Evolutionary conservation across 176 grass and related monocot genomes (phyloP), one percentile per base, ranked within the genome.

Genomic region (Musa itinerans): DNA sequence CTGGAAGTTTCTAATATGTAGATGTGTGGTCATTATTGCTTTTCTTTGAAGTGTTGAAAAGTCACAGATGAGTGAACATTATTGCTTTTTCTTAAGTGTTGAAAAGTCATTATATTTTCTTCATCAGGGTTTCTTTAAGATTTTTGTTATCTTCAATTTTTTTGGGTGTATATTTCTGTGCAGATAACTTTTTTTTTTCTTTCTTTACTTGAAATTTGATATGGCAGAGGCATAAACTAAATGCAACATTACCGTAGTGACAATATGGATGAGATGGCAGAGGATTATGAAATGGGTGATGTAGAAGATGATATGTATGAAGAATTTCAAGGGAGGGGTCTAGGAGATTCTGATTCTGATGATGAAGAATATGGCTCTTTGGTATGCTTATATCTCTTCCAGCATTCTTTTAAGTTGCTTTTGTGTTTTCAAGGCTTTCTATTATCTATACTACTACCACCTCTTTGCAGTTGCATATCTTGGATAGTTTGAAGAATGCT

Each of bases 201-300:
- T 43, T 0, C 34, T 43, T 62, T 62, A 62, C 20, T 15, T 8
- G 20, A n/a, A 62, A 62, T 62, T 19, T 15, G 15, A n/a, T 62
- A n/a, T 72, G 69, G 15, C 72, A 74, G 75, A 22, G 53, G 16
- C 19, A 65, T 74, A 57, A 55, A 48, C 66, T 26, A 69, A 56
- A 92, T 96, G 93, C 88, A 79, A 12, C 75, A 84, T 8, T 83
- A 96, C 78, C 83, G 81, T n/a, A 83, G 81, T 54, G 83, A 86
- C 26, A 67, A 88, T 76, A 26, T 89, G 23, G 89, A 96, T 66
- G 92, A 90, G 56, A 89, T 91, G 88, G 89, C 77, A 34, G 87
- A 96, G 57, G 92, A 92, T 83, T 92, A 92, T 65, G 92, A 96
- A 48, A 87, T 96, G 81, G 86, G 81, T 4, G 87, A 92, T 53